phyloP scores from a whole-genome alignment of 2,329 filamentous ascomycete species.

The Colletotrichum ledebouriae region DNA sequence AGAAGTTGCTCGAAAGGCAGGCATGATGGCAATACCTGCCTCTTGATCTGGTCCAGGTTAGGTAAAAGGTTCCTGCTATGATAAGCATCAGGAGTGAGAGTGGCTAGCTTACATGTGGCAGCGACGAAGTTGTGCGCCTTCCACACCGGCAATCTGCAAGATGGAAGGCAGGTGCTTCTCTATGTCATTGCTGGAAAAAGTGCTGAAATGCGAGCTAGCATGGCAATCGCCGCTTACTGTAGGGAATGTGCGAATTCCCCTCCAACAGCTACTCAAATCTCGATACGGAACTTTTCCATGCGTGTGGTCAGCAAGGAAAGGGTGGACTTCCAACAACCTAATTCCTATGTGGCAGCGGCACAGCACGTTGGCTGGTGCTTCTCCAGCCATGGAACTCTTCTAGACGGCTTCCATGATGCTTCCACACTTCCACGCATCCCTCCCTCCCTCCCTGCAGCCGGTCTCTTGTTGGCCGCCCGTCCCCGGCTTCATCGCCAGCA shows the following conservation, averaged over 20 bases:
- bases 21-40: too few species aligned
- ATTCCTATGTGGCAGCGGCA: conserved; percentile 1
- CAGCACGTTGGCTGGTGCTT: background rate
- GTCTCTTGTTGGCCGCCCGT: conserved; percentile 14
- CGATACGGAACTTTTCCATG: conserved; percentile 7
- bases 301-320: conserved; percentile 1
- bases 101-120: too few species aligned
- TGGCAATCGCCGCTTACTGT: conserved; percentile 8
- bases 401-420: conserved; percentile 29
- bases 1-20: too few species aligned
- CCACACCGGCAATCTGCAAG: conserved; percentile 4
- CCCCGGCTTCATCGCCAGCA: conserved; percentile 28
- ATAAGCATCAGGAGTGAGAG: too few species aligned
- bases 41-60: too few species aligned
- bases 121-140: too few species aligned
- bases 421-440: conserved; percentile 20
- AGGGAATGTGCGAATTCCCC: conserved; percentile 7
- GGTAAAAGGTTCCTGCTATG: too few species aligned
- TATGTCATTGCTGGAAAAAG: too few species aligned
- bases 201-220: background rate
- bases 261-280: conserved; percentile 6
- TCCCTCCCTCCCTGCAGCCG: conserved; percentile 6
- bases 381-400: conserved; percentile 25
- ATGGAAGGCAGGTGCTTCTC: conserved; percentile 1
- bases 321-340: conserved; percentile 1